Evolutionary conservation across 1,284 basidiomycete genomes (phyloP), one percentile per base, ranked within the genome.

Genomic region (Ustilago curta): DNA sequence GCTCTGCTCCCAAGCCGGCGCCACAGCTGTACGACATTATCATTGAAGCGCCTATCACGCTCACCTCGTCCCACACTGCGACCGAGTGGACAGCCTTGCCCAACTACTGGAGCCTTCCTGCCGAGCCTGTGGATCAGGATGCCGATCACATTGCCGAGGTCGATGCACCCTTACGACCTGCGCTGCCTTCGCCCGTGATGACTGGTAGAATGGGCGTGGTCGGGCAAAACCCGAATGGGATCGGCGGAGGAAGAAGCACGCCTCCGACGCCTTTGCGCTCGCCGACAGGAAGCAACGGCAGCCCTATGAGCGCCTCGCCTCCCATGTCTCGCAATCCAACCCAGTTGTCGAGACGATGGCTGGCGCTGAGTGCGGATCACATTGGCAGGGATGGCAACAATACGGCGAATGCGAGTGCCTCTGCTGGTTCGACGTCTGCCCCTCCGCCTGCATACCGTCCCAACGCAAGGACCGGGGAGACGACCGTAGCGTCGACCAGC

Each of bases 1-100:
- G 50, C 19, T 47, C 61, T 8, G 47, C 61, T 1, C 58, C 54
- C 39, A 59, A 67, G 21, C 19, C 23, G 5, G 19, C 58, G 3
- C 68, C 64, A 18, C 69, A 65, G 55, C 52, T 85, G 27, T 95
- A 92, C 85, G 95, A 97, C 85, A 94, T 98, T 77, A 91, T 95
- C 53, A 91, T 98, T 60, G 92, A 93, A 80, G 90, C 90, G 0
- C 93, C 93, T 0, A 88, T 95, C 29, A 87, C 91, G 86, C 44
- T 83, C 32, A 77, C 48, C 25, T 74, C 70, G 59, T 75, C 79
- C 18, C 80, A 83, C 45, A 83, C 83, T 3, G 77, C 80, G 4
- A 66, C 70, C 21, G 80, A 82, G 31, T 84, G 79, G 80, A 74
- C 80, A 8, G 70, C 65, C 11, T 67, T 84, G 40, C 83, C 83